Evolutionary conservation across 2,329 filamentous ascomycete species (phyloP), one percentile per base, ranked within the genome.

Genomic region (Fusarium tjaetaba): DNA sequence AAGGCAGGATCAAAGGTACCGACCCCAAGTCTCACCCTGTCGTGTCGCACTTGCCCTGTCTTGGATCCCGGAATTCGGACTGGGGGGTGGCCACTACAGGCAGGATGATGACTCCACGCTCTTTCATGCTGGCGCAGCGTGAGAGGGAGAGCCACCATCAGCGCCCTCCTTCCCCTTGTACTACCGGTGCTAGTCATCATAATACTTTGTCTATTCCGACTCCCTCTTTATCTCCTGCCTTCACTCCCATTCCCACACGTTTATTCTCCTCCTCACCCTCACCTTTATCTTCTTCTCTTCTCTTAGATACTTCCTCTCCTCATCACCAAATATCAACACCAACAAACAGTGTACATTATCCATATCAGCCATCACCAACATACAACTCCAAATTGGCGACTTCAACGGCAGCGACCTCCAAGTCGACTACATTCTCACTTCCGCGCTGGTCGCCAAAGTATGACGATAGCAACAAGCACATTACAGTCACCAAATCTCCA

Each of bases 391-490:
- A 70, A 52, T 62, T 65, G 64, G 60, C 61, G 48, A 53, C 63
- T 58, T 61, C 67, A 57, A 51, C 73, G n/a, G 57, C 69, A 53
- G 39, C 70, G 59, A 70, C 73, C n/a, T 60, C 75, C 38, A 68
- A 73, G 62, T 61, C 70, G 38, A 68, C 76, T 39, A 64, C 53
- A 43, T 65, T 74, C 58, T 70, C 71, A 53, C 65, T 72, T 28
- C 48, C 66, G 66, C 76, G 71, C 69, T 75, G 74, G 75, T 76
- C 74, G 69, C 70, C 77, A 61, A 80, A 80, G 74, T 77, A 80
- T 80, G 79, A 79, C 76, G 74, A 76, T 72, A 72, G 71, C 68
- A 75, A 74, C 67, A 74, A 70, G 53, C 64, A 71, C 71, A 69
- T 74, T 68, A 76, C 69, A 61, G 71, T 75, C 75, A 76, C 65